phyloP scores from a whole-genome alignment of 2,329 filamentous ascomycete genomes.

The Fusarium heterosporum region DNA sequence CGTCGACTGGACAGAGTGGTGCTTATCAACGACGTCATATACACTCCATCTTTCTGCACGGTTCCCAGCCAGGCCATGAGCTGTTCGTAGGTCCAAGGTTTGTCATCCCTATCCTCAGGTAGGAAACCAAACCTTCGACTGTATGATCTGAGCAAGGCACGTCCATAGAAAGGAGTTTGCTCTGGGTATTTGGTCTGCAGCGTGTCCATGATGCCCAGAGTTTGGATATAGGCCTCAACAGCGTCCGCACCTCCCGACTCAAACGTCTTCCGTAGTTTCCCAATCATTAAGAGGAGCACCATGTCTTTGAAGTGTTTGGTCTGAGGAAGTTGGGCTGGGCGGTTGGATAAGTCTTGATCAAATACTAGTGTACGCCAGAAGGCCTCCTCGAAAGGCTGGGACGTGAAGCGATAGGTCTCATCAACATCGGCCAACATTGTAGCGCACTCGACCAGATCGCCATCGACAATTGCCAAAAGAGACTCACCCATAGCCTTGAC shows the following conservation, averaged over 20 bases:
- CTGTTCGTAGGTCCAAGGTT: not conserved
- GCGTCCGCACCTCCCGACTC: not conserved
- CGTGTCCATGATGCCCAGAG: not conserved
- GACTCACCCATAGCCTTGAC: not conserved
- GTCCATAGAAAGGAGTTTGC: not conserved
- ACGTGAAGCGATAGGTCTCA: not conserved
- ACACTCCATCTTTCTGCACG: not conserved
- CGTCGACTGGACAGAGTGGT: not conserved
- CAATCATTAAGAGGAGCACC: not conserved
- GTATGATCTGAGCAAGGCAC: not conserved
- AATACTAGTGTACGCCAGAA: conserved; percentile 9
- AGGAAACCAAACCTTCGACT: not conserved
- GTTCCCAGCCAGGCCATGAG: not conserved
- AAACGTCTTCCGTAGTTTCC: not conserved
- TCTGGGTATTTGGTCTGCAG: not conserved
- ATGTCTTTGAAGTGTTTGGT: not conserved
- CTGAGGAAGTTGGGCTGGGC: not conserved
- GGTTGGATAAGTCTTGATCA: not conserved
- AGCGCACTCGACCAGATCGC: not conserved
- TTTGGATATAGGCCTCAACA: not conserved
- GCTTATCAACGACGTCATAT: not conserved
- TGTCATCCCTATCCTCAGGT: not conserved
- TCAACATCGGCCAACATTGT: not conserved
- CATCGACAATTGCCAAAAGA: not conserved
- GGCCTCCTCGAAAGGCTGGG: not conserved